Evolutionary conservation across 495 filamentous ascomycete species (phyloP).

Genomic region (Penicillium malachiteum): DNA sequence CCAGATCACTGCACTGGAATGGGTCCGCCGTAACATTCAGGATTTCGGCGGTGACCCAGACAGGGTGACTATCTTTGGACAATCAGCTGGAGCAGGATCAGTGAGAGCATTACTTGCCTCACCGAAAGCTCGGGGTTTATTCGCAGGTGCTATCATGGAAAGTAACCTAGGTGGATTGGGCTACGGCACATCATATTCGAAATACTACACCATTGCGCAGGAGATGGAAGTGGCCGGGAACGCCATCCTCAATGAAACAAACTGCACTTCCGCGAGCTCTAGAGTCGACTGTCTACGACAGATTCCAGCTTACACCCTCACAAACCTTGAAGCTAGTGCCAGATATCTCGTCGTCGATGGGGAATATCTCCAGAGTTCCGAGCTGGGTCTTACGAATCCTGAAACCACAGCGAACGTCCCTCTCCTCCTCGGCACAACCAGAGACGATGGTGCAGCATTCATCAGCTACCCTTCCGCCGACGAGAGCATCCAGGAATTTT

Average conservation of each 20-base stretch:
- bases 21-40: conserved; percentile 30
- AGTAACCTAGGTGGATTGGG: conserved; percentile 48
- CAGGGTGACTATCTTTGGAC: conserved; percentile 56
- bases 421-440: conserved; percentile 20
- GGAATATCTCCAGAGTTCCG: conserved; percentile 12
- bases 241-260: conserved; percentile 22
- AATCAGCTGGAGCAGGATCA: conserved; percentile 50
- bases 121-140: conserved; percentile 36
- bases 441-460: conserved; percentile 28
- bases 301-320: conserved; percentile 33
- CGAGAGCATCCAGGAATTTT: conserved; percentile 11
- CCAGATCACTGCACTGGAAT: conserved; percentile 37
- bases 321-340: conserved; percentile 14
- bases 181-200: conserved; percentile 49
- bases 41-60: conserved; percentile 49
- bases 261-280: conserved; percentile 34
- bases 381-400: conserved; percentile 12
- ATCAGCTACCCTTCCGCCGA: conserved; percentile 19
- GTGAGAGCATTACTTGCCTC: conserved; percentile 36
- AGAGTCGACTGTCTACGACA: conserved; percentile 43
- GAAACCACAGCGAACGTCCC: conserved; percentile 16
- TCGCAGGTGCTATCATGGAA: conserved; percentile 40
- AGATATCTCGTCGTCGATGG: conserved; percentile 26
- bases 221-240: conserved; percentile 24
- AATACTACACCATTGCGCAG: conserved; percentile 44